These are phyloP conservation scores for Pythium periplocum DNA, from an alignment of 352 stramenopile species.

Conservation along the genomic window DNA sequence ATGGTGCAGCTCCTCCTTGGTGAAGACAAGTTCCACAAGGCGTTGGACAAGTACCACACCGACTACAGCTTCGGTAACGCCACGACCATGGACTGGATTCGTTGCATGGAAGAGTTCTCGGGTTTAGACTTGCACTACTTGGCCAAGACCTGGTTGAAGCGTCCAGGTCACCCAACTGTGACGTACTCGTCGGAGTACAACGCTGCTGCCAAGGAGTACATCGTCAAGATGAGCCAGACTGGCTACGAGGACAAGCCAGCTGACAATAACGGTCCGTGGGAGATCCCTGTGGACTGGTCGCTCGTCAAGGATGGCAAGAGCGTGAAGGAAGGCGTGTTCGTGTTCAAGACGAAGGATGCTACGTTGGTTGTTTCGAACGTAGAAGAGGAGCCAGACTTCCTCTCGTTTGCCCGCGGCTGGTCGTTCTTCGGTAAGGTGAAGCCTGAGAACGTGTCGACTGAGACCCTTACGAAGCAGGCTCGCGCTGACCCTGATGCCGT, in stretches of 20 bases:
- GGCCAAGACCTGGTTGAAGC: conserved; percentile 70
- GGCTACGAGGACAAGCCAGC: conserved; percentile 64
- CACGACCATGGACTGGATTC: conserved; percentile 70
- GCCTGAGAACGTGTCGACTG: conserved; percentile 40
- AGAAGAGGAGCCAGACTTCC: conserved; percentile 47
- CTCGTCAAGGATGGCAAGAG: conserved; percentile 63
- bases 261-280: conserved; percentile 67
- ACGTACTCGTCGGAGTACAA: conserved; percentile 61
- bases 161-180: conserved; percentile 56
- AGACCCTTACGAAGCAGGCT: conserved; percentile 57
- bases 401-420: conserved; percentile 72
- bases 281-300: conserved; percentile 73
- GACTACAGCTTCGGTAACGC: conserved; percentile 69
- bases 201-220: conserved; percentile 35
- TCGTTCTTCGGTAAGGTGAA: conserved; percentile 79
- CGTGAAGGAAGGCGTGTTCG: conserved; percentile 50
- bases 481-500: conserved; percentile 62
- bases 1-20: conserved; percentile 72
- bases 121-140: conserved; percentile 56
- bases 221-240: conserved; percentile 58
- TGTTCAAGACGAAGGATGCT: conserved; percentile 52
- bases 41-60: conserved; percentile 73
- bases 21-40: conserved; percentile 65
- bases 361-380: conserved; percentile 51
- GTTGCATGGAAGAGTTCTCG: conserved; percentile 74